Base-by-base conservation (phyloP, 371 early-diverging fungal genomes). In the Mucor saturninus region DNA sequence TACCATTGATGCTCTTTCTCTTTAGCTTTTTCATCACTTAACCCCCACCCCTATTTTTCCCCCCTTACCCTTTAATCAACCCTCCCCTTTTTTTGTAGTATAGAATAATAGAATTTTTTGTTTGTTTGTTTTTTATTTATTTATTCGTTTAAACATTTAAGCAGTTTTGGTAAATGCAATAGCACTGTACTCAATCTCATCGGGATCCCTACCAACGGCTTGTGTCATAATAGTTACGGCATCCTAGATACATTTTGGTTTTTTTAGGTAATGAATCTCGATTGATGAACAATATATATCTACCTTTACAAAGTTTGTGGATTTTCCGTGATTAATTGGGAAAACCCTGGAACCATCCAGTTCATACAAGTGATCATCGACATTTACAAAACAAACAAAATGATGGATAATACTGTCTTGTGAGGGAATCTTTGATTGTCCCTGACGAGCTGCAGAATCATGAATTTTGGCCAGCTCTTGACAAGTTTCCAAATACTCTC, bases 321-420 rank as follows among this genome's bases (percentile, higher is more conserved):
- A 79, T 37, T 82, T 71, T 5, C 96, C 96, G 68, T 94, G 95
- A 70, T 92, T 87, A 61, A 96, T 89, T 10, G 97, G 97, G 26
- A 83, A 86, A 4, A 81, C 75, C 51, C 89, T 91, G 42, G 88
- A 79, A 50, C 97, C 96, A 71, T 98, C 97, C 61, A 97, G 69
- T 69, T 98, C 97, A 63, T 90, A 95, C 13, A 98, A 39, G 15
- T 84, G 77, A 28, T 92, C 88, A 48, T 90, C 91, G 8, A 83
- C 79, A 32, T 84, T 72, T 14, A 94, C 84, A 80, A 96, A 91
- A 26, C 91, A 87, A 7, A 94, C 83, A 71, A 93, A 98, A 72
- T 97, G 98, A 60, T 91, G 77, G 53, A 92, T 79, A 15, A 94
- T 85, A 4, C 89, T 87, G 7, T 83, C 90, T 2, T 92, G 90